phyloP scores from a whole-genome alignment of 1,139 yeast species.

The Pneumocystis carinii region DNA sequence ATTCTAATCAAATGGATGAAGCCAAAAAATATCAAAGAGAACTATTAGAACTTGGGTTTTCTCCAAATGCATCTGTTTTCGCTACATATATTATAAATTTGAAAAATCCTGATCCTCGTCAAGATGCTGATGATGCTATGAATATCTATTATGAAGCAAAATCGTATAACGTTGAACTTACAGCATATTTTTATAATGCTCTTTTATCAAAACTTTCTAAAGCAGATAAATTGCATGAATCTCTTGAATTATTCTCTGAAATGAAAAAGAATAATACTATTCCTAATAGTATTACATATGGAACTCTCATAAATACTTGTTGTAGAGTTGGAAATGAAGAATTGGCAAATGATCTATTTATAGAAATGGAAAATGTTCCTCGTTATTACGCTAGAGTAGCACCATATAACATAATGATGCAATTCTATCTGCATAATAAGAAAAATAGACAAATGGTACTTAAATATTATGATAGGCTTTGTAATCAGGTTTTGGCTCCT shows the following conservation, averaged over 20 bases:
- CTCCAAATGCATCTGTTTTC: constrained; percentile 28
- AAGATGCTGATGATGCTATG: constrained; percentile 26
- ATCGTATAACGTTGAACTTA: constrained; percentile 20
- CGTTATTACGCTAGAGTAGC: constrained; percentile 25
- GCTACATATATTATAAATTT: constrained; percentile 23
- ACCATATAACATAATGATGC: constrained; percentile 29
- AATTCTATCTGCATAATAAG: constrained; percentile 26
- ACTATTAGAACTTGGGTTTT: constrained; percentile 22
- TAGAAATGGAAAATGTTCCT: constrained; percentile 25
- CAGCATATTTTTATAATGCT: constrained; percentile 28
- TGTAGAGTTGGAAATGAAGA: constrained; percentile 26
- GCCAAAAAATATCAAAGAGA: constrained; percentile 15
- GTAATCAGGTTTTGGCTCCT: constrained; percentile 21
- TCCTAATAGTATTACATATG: constrained; percentile 26
- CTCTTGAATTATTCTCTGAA: constrained; percentile 21
- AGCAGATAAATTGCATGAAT: constrained; percentile 25
- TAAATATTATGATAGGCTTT: constrained; percentile 21
- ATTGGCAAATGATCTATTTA: constrained; percentile 24
- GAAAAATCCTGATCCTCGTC: constrained; percentile 19
- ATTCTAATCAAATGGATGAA: constrained; percentile 9
- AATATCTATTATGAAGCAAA: constrained; percentile 26
- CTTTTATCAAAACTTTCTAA: constrained; percentile 26
- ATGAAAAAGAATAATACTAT: constrained; percentile 23
- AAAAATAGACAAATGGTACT: constrained; percentile 25
- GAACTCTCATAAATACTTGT: constrained; percentile 29